Evolutionary conservation across 768 basidiomycete genomes (phyloP), one percentile per base, ranked within the genome.

Genomic region (Suillus decipiens): DNA sequence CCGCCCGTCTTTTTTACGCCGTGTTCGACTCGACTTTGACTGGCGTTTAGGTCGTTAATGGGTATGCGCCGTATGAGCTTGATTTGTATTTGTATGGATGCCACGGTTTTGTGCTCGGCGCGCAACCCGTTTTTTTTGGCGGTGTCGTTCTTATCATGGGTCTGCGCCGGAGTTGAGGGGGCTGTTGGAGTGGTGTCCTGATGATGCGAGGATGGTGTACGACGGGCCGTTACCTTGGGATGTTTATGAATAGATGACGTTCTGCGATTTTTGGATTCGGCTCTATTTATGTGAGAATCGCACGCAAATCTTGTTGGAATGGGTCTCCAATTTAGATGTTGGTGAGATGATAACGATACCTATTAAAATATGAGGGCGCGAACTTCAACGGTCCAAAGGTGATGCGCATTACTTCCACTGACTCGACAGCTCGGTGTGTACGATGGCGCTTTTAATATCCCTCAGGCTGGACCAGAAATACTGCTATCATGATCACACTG

Each of bases 21-120:
- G 63, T 72, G 58, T 68, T 63, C 59, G 63, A 61, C n/a, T n/a
- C n/a, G n/a, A n/a, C n/a, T n/a, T n/a, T n/a, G n/a, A n/a, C 64
- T 50, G 1, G 14, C 14, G 61, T 62, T 42, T 71, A 94, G 92
- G 74, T 78, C 53, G 76, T 83, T 71, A 94, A 92, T 71, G 95
- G 95, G n/a, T 95, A 87, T 71, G 71, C 82, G 39, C 95, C 95
- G 2, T 98, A 89, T 75, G 78, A 84, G 22, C 70, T 77, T 53
- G 93, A 96, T 72, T 72, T 82, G n/a, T n/a, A n/a, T n/a, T n/a
- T n/a, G 15, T 97, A 96, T 70, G 96, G 96, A 10, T 99, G 96
- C 72, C 93, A 95, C 69, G 81, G 85, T 15, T 75, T 80, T 41
- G 83, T 99, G 6, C 79, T 89, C 15, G 77, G 75, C 78, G 51